Evolutionary conservation across 2,329 filamentous ascomycete species (phyloP).

Genomic region (Scedosporium boydii): DNA sequence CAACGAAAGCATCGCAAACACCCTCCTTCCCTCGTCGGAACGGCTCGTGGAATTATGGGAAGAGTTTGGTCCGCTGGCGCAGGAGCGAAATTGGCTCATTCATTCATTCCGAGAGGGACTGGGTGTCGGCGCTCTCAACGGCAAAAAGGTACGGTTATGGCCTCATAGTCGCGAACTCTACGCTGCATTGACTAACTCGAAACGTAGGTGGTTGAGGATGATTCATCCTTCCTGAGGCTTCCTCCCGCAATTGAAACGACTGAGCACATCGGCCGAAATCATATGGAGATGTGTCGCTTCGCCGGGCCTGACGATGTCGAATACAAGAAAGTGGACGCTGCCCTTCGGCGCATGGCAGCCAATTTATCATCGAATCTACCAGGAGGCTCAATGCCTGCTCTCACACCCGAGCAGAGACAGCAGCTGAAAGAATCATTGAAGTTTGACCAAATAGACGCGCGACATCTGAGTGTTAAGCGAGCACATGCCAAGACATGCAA

Average conservation of each 20-base stretch:
- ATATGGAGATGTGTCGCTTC: constrained; percentile 27
- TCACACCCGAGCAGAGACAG: neutral
- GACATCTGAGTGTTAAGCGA: neutral
- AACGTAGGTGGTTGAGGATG: constrained; percentile 19
- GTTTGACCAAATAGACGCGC: neutral
- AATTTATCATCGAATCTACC: neutral
- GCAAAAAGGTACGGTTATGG: too few relatives aligned
- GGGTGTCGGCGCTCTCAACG: neutral
- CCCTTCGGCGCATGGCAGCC: constrained; percentile 2
- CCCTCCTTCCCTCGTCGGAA: neutral
- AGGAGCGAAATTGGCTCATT: neutral
- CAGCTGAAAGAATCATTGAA: neutral
- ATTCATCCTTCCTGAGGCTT: constrained; percentile 23
- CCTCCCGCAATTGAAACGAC: constrained; percentile 18
- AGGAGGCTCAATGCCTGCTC: neutral
- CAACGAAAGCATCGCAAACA: neutral
- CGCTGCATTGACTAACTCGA: too few relatives aligned
- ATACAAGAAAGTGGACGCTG: constrained; percentile 20
- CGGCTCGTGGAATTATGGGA: neutral
- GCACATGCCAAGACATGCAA: neutral
- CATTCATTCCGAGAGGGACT: neutral
- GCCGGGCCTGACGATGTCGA: constrained; percentile 17
- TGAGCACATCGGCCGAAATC: constrained; percentile 22
- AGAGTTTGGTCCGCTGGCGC: neutral
- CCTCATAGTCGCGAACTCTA: too few relatives aligned